A percentile compares a stretch with the other conserved stretches of the same genome.
phyloP scores from a whole-genome alignment of 768 basidiomycete species.

The Amanita muscaria region DNA sequence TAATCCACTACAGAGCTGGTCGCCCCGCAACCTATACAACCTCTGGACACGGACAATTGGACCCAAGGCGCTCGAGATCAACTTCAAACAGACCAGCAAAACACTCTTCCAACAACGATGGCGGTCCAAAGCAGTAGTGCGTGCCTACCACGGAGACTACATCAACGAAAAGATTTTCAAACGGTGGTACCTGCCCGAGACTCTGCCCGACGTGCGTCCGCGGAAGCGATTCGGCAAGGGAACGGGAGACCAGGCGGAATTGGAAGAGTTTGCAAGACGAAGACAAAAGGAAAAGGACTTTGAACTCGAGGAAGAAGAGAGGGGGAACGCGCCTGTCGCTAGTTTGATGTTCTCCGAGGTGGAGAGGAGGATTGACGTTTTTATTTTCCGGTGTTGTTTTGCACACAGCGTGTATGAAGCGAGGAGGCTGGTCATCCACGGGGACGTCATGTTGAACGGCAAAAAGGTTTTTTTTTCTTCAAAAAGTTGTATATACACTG shows the following conservation, averaged over 20 bases:
- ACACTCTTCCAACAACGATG: slow-evolving; percentile 91
- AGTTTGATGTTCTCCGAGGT: slow-evolving; percentile 93
- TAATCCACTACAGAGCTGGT: slow-evolving; percentile 62
- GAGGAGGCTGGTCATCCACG: slow-evolving; percentile 75
- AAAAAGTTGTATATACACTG: not conserved
- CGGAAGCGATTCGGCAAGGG: slow-evolving; percentile 32
- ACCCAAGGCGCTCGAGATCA: slow-evolving; percentile 36
- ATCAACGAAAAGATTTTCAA: slow-evolving; percentile 92
- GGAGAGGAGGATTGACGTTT: slow-evolving; percentile 89
- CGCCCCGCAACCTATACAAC: slow-evolving; percentile 81
- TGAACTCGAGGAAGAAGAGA: slow-evolving; percentile 43
- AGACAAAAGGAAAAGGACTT: slow-evolving; percentile 40
- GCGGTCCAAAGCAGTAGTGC: slow-evolving; percentile 75
- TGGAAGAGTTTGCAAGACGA: slow-evolving; percentile 55
- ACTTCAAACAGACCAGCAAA: slow-evolving; percentile 46
- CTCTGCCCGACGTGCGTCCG: slow-evolving; percentile 78
- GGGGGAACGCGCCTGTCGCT: slow-evolving; percentile 80
- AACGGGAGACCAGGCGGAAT: slow-evolving; percentile 30
- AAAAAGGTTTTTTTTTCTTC: slow-evolving; percentile 53
- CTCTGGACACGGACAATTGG: slow-evolving; percentile 69
- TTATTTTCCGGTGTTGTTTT: slow-evolving; percentile 86
- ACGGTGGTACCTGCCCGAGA: slow-evolving; percentile 86
- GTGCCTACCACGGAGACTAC: slow-evolving; percentile 93
- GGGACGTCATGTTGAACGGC: slow-evolving; percentile 84
- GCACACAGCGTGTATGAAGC: slow-evolving; percentile 88